These are phyloP conservation scores for Podaxis sp. DNA, from an alignment of 768 basidiomycete genomes.

Conservation along the genomic window DNA sequence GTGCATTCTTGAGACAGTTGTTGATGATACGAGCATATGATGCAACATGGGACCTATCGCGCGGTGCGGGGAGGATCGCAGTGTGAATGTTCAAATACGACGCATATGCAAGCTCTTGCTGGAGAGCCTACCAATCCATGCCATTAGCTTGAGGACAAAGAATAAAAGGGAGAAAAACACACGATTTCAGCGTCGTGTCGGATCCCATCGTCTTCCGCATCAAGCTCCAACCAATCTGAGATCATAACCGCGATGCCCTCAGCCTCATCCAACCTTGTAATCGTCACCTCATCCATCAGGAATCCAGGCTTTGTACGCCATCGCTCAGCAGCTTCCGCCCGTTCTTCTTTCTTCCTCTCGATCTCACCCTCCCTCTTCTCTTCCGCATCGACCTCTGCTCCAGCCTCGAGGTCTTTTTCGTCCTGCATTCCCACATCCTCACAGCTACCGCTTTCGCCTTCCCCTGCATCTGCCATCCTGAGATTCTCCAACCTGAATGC, in stretches of 20 bases:
- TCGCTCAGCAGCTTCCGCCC: conserved; percentile 70
- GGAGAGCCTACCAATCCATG: conserved; percentile 63
- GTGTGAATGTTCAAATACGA: conserved; percentile 87
- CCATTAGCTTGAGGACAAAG: background rate
- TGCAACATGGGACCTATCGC: conserved; percentile 77
- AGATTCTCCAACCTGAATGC: conserved; percentile 21
- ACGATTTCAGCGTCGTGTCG: conserved; percentile 96
- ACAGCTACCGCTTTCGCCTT: background rate
- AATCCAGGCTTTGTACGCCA: conserved; percentile 89
- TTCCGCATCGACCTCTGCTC: background rate
- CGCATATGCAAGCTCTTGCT: conserved; percentile 91
- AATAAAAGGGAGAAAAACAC: conserved; percentile 32
- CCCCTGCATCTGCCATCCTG: conserved; percentile 19
- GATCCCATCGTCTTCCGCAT: conserved; percentile 90
- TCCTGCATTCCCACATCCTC: background rate
- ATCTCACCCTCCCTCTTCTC: background rate
- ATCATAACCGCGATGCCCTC: conserved; percentile 72
- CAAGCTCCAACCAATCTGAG: conserved; percentile 95
- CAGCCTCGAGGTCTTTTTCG: background rate
- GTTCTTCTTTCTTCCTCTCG: conserved; percentile 37
- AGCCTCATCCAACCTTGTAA: conserved; percentile 83
- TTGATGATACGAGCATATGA: conserved; percentile 93
- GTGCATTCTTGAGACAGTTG: conserved; percentile 66
- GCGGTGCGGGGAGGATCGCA: conserved; percentile 86
- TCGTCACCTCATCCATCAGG: conserved; percentile 79